Conservation (phyloP, 345 rosid species). For the Moringa oleifera region DNA sequence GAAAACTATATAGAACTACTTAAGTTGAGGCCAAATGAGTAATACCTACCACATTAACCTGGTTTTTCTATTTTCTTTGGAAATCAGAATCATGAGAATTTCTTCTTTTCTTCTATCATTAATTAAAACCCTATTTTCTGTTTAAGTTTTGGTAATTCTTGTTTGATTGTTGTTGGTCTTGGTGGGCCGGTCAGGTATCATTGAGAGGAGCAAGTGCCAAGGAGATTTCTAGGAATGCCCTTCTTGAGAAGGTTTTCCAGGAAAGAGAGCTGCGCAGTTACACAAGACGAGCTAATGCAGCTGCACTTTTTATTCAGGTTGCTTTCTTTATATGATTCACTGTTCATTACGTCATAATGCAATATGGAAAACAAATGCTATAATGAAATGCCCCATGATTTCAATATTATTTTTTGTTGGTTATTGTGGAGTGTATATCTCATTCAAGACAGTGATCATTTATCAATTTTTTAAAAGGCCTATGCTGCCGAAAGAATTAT, state of each 20-base stretch:
- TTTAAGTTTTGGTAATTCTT: constrained; percentile 1
- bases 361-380: neutral
- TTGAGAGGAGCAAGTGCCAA: constrained; percentile 85
- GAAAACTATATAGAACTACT: constrained; percentile 6
- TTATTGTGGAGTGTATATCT: too few species aligned
- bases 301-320: constrained; percentile 72
- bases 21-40: neutral
- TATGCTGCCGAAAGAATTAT: too few species aligned
- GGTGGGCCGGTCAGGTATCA: constrained; percentile 55
- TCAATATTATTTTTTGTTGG: too few species aligned
- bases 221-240: constrained; percentile 89
- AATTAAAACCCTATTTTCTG: neutral
- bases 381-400: neutral
- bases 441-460: too few species aligned
- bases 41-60: too few species aligned
- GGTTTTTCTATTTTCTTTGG: neutral
- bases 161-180: constrained; percentile 4
- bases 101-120: constrained; percentile 10
- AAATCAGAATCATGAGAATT: neutral
- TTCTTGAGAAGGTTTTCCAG: constrained; percentile 75
- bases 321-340: neutral
- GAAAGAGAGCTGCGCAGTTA: constrained; percentile 81
- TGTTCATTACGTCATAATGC: neutral
- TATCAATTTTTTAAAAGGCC: too few species aligned
- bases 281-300: constrained; percentile 64